Base-by-base conservation (phyloP, 331 rosid species). In the Quercus lobata region DNA sequence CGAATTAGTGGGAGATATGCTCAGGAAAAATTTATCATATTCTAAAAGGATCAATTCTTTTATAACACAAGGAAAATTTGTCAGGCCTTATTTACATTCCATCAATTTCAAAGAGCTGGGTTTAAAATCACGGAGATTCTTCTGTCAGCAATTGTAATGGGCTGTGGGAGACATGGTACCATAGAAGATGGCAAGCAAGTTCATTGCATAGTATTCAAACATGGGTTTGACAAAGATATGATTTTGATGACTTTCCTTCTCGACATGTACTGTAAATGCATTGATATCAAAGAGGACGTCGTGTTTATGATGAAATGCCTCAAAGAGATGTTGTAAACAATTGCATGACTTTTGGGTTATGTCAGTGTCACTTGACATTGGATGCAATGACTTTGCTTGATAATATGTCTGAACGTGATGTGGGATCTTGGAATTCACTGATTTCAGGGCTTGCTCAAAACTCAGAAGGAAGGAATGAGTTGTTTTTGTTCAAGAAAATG, bases 381-480 rank as follows among this genome's bases (percentile, higher is more conserved):
- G 86, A 78, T 37, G 88, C 86, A 29, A 71, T 70, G 2, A 5
- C 37, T 8, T 60, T 85, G 69, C 81, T 85, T 53, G 10, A 71
- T 18, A 60, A 22, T 73, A 85, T 78, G 86, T 19, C 12, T 30
- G 56, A 78, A 22, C 56, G 76, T 32, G 75, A 81, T 7, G 53
- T 53, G 24, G 85, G 83, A 66, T 77, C 85, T 16, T 85, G 88
- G 83, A 85, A 85, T 70, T 60, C 83, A 16, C n/a, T 78, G 69
- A 81, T 85, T 69, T 81, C 81, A 6, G 85, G 85, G 0, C 78
- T 78, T 9, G 75, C 74, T 18, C 68, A 19, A n/a, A 66, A 57
- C 76, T 83, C 73, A 8, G 74, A 74, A 74, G 83, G 80, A 71
- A 79, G 74, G 53, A 55, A 10, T 14, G 88, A 77, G 1, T 69